Conservation (phyloP, 2,329 filamentous ascomycete species). For the Colletotrichum godetiae region DNA sequence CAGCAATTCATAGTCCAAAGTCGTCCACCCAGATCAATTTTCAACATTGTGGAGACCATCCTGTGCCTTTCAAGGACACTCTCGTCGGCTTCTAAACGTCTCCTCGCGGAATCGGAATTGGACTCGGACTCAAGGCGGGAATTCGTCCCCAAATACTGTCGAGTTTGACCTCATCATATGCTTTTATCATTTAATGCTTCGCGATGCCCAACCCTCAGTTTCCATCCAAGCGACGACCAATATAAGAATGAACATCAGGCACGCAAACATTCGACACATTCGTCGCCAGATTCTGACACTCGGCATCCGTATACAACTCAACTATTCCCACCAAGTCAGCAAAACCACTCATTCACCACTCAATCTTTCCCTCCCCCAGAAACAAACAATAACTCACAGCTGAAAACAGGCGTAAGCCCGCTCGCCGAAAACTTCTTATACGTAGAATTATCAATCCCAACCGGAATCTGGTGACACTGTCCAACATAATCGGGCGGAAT, state of each 20-base stretch:
- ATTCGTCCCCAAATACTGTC: too few relatives aligned
- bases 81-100: too few relatives aligned
- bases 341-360: not conserved
- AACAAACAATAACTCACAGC: not conserved
- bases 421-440: conserved; percentile 26
- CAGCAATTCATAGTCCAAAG: fast-evolving
- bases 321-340: not conserved
- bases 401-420: not conserved
- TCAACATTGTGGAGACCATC: not conserved
- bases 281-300: conserved; percentile 23
- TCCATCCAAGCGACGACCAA: conserved; percentile 18
- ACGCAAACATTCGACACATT: conserved; percentile 26
- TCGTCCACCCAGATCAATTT: not conserved
- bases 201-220: not conserved
- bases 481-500: not conserved
- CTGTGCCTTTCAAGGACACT: not conserved
- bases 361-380: not conserved
- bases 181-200: not conserved
- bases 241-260: conserved; percentile 16
- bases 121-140: too few relatives aligned
- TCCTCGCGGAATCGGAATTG: too few relatives aligned
- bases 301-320: conserved; percentile 20
- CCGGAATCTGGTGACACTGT: not conserved
- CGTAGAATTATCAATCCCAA: conserved; percentile 1
- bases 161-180: too few relatives aligned